Base-by-base conservation (phyloP, 2,329 filamentous ascomycete species). In the Corynespora cassiicola region DNA sequence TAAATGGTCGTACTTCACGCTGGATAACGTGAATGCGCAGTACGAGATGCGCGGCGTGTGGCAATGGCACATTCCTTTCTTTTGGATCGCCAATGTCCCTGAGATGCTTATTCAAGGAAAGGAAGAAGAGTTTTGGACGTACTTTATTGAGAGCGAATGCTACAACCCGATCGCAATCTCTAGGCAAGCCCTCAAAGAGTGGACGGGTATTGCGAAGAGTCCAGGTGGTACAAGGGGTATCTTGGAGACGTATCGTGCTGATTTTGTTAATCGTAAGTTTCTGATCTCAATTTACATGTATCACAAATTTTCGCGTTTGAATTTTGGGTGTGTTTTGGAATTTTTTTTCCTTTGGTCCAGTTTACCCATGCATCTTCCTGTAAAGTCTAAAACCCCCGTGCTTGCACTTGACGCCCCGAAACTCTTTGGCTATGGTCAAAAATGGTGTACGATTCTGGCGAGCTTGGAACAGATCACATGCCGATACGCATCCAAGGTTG, bases 101-200 rank as follows among this genome's bases (percentile, higher is more conserved):
- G 62, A 63, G 37, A 67, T 68, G 63, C 53, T 68, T 15, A 66
- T 67, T 24, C 50, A 55, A 19, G 63, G 64, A 14, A 50, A 59
- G 17, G 64, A 66, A 44, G 49, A 53, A 14, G 63, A 64, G 42
- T 66, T 68, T 39, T 68, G 64, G 63, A 58, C 61, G 32, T 46
- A 18, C 54, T 68, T 66, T 47, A 65, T 66, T 42, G 63, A 63
- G 42, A 58, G 62, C 40, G 63, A 68, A 43, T 67, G 61, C 45
- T 67, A 65, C 39, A 63, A 67, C 17, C 65, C 65, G 2, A 55
- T 57, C 12, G 42, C 53, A 3, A 61, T 67, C 20, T 56, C 59
- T 33, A 53, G 56, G 2, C 52, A 52, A 30, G 65, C 34, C 14
- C 34, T 43, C 15, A 56, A 4, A 32, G 65, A 21, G 50, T 65